Percentiles rank a stretch among this genome's conserved stretches.
Evolutionary conservation across 75 land plant genomes (phyloP).

Genomic region (Pinus tabuliformis): DNA sequence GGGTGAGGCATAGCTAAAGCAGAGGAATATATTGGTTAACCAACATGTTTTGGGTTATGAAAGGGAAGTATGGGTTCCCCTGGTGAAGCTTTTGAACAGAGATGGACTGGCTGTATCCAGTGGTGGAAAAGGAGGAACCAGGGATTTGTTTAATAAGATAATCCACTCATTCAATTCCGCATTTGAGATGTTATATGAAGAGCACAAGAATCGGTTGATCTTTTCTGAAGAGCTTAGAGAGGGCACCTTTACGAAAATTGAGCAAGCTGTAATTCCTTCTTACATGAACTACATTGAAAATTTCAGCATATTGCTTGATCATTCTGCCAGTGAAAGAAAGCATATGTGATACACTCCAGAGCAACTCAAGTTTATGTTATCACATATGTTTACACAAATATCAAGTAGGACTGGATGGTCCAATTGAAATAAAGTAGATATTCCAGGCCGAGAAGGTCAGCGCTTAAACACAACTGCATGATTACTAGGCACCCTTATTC

Average conservation of each 20-base stretch:
- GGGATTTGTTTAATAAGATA: slow-evolving; percentile 26
- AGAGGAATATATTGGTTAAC: too few species aligned
- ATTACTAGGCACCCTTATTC: too few species aligned
- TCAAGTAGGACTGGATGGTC: too few species aligned
- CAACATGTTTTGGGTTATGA: slow-evolving; percentile 24
- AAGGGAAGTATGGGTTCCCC: slow-evolving; percentile 21
- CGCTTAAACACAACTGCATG: too few species aligned
- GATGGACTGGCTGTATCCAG: slow-evolving; percentile 27
- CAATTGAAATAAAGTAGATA: too few species aligned
- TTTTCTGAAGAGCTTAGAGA: too few species aligned
- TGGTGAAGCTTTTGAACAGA: slow-evolving; percentile 19
- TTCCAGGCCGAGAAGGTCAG: too few species aligned
- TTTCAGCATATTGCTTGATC: slow-evolving; percentile 7
- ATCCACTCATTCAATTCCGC: slow-evolving; percentile 25
- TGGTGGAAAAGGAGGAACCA: slow-evolving; percentile 19
- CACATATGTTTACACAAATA: slow-evolving; percentile 12
- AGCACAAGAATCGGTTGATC: not conserved
- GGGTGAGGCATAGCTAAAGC: slow-evolving; percentile 29
- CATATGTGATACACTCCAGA: slow-evolving; percentile 31
- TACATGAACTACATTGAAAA: slow-evolving; percentile 13
- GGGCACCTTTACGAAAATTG: too few species aligned
- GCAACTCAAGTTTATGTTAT: slow-evolving; percentile 17
- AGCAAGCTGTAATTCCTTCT: slow-evolving; percentile 21
- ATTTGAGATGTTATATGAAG: slow-evolving; percentile 23
- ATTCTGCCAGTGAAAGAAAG: not conserved